Percentiles rank a stretch among this genome's conserved stretches.
phyloP scores from a whole-genome alignment of 2,329 filamentous ascomycete species.

The Lasiodiplodia hormozganensis region DNA sequence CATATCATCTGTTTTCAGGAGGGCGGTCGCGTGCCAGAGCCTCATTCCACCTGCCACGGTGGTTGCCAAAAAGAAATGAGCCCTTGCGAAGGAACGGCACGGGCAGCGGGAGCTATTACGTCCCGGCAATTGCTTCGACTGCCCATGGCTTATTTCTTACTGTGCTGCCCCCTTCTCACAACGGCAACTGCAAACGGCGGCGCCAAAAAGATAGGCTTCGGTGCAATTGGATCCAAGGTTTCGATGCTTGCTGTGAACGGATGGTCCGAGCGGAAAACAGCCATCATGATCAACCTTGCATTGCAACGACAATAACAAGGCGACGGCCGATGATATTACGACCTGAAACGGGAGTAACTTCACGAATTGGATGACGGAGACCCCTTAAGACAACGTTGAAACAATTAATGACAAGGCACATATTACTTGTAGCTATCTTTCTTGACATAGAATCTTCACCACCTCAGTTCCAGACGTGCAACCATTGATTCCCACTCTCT shows the following conservation, averaged over 20 bases:
- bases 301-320: background rate
- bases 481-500: background rate
- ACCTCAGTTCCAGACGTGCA: constrained; percentile 1
- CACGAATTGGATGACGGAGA: constrained; percentile 17
- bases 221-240: background rate
- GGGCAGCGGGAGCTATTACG: too few relatives aligned
- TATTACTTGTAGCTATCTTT: constrained; percentile 19
- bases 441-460: constrained; percentile 18
- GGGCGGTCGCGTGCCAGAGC: constrained; percentile 3
- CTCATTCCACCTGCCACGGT: background rate
- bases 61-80: too few relatives aligned
- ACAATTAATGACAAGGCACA: constrained; percentile 20
- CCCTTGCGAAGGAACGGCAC: too few relatives aligned
- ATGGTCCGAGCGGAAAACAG: background rate
- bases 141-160: too few relatives aligned
- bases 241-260: background rate
- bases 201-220: background rate
- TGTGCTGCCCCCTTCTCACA: constrained; percentile 6
- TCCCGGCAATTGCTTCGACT: too few relatives aligned
- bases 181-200: background rate
- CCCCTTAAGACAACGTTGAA: constrained; percentile 25
- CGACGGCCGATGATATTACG: constrained; percentile 11
- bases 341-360: constrained; percentile 19
- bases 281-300: constrained; percentile 7
- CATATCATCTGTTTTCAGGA: constrained; percentile 23